phyloP scores from a whole-genome alignment of 371 early-diverging fungal genomes.

The Dichotomocladium elegans region DNA sequence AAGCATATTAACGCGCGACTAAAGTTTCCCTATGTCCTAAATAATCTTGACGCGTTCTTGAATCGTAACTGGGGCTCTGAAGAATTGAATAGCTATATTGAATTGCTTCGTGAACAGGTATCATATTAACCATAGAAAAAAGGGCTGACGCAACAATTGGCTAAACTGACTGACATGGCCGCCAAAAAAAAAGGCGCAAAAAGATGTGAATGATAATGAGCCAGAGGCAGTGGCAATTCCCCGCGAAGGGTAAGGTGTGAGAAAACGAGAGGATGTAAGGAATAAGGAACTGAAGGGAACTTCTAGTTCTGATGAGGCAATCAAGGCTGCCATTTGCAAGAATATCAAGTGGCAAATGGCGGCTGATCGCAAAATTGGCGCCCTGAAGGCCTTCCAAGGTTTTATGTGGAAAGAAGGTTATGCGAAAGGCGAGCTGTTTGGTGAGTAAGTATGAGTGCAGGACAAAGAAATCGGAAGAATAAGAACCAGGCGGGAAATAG shows the following conservation, averaged over 20 bases:
- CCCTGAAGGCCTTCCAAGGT: constrained; percentile 91
- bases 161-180: no score
- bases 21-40: constrained; percentile 80
- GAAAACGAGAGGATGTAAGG: background rate
- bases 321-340: constrained; percentile 57
- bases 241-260: constrained; percentile 24
- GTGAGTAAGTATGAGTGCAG: constrained; percentile 64
- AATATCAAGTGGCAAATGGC: constrained; percentile 84
- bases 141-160: no score
- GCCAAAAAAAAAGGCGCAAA: constrained; percentile 53
- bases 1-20: no score
- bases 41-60: constrained; percentile 61
- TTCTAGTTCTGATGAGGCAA: constrained; percentile 40
- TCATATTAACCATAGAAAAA: no score
- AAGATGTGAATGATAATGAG: constrained; percentile 50
- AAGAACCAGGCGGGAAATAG: no score
- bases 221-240: constrained; percentile 47
- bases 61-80: constrained; percentile 59
- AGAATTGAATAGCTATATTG: constrained; percentile 58
- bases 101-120: constrained; percentile 73
- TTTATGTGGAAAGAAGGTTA: constrained; percentile 92
- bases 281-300: background rate
- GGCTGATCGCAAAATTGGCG: constrained; percentile 80
- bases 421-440: constrained; percentile 67
- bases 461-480: no score